Base-by-base conservation (phyloP, 2,329 filamentous ascomycete genomes). In the Hymenoscyphus repandus region DNA sequence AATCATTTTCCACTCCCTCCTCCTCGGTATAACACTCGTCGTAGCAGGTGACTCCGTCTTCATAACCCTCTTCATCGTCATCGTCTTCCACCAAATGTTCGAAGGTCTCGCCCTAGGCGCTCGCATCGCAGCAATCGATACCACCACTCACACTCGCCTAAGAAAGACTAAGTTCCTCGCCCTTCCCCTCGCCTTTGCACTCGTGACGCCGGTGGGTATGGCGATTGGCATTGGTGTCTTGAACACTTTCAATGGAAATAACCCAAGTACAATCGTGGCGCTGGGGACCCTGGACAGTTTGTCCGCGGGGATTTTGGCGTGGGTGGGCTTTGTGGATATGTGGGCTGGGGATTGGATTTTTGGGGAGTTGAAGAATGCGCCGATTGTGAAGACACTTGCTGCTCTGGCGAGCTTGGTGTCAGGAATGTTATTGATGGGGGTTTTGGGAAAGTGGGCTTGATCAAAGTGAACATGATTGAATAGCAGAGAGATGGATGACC, bases 311-410 rank as follows among this genome's bases (percentile, higher is more conserved):
- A 88, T 92, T 40, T 72, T 91, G 31, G 71, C 86, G n/a, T 91
- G 87, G 85, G 86, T 90, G 1, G 85, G 85, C 1, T 69, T 90
- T 1, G 86, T 90, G 0, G 86, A 90, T 70, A 90, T 91, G 85
- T 84, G 83, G 80, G 84, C 84, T 2, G 72, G 78, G 37, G 87
- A 91, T 63, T 91, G 87, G 87, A 77, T 85, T 59, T 69, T 80
- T 60, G 72, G 72, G 1, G 79, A 85, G 62, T 67, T 87, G 66
- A 74, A 0, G 34, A 74, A 48, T 20, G 46, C 46, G 30, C 5
- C 12, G 2, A 3, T 27, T 1, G 27, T 72, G 0, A 76, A 73
- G 50, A 80, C 80, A 0, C 33, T 64, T 1, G 65, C 77, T 7
- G 83, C 76, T 0, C 67, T 79, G 32, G 36, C 75, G 3, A 75